Percentiles rank a stretch among this genome's conserved stretches.
These are phyloP conservation scores for Stereum hirsutum DNA, from an alignment of 1,284 basidiomycete species.

Conservation along the genomic window DNA sequence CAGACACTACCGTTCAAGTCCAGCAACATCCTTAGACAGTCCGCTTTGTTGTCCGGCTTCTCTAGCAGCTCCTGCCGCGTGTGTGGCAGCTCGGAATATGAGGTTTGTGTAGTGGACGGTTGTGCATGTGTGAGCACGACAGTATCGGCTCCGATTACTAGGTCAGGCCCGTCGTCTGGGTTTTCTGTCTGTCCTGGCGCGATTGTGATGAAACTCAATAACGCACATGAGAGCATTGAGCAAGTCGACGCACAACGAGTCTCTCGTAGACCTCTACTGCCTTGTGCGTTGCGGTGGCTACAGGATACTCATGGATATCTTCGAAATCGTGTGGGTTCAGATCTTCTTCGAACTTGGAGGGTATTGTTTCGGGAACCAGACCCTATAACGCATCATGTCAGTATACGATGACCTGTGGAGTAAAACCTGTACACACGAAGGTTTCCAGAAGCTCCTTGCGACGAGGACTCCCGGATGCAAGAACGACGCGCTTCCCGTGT, in stretches of 20 bases:
- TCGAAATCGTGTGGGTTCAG: constrained; percentile 63
- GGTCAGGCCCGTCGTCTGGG: constrained; percentile 82
- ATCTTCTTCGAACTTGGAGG: constrained; percentile 85
- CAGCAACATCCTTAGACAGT: constrained; percentile 84
- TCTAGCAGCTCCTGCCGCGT: constrained; percentile 72
- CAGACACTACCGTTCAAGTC: constrained; percentile 82
- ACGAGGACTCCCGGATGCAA: constrained; percentile 83
- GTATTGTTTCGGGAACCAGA: constrained; percentile 77
- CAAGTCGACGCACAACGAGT: constrained; percentile 52
- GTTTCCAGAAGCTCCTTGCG: constrained; percentile 79
- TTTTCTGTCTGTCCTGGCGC: constrained; percentile 34
- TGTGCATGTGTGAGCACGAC: constrained; percentile 78
- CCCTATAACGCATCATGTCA: constrained; percentile 43
- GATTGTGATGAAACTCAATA: no score
- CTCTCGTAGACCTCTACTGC: constrained; percentile 90
- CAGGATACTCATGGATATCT: constrained; percentile 86
- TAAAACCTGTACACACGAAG: constrained; percentile 40
- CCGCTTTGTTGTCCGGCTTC: constrained; percentile 75
- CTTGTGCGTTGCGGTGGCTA: constrained; percentile 89
- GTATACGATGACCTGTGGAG: not conserved
- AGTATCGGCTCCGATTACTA: constrained; percentile 93
- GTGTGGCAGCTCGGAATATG: constrained; percentile 36
- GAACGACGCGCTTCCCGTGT: constrained; percentile 64
- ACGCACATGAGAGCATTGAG: not conserved
- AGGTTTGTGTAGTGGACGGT: constrained; percentile 42